Percentiles rank a stretch among this genome's conserved stretches.
Evolutionary conservation across 441 rosid species (phyloP).

Genomic region (Aquilaria agallochum): DNA sequence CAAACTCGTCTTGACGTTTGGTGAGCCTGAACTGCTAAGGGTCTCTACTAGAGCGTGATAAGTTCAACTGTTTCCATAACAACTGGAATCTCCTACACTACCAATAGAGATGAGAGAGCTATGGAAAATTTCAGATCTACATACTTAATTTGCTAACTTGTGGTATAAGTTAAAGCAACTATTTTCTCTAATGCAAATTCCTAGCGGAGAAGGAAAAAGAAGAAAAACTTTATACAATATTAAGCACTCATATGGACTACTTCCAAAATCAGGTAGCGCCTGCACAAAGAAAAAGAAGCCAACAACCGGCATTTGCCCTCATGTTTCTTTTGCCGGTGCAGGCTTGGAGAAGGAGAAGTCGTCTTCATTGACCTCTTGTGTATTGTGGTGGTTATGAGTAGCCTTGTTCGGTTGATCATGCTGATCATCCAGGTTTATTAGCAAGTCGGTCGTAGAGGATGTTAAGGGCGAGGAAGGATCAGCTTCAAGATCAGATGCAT

Average conservation of each 20-base stretch:
- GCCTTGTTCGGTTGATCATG: slow-evolving; percentile 26
- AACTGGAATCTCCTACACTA: too few relatives aligned
- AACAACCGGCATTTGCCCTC: background rate
- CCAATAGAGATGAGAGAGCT: too few relatives aligned
- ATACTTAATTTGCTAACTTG: background rate
- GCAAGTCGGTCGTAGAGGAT: slow-evolving; percentile 24
- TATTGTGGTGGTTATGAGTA: slow-evolving; percentile 20
- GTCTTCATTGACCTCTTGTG: slow-evolving; percentile 21
- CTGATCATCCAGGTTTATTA: slow-evolving; percentile 26
- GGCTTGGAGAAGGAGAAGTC: slow-evolving; percentile 48
- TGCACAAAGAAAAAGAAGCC: background rate
- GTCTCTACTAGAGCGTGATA: too few relatives aligned
- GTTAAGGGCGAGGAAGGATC: slow-evolving; percentile 49
- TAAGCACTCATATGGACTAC: background rate
- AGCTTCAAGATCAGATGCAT: slow-evolving; percentile 56
- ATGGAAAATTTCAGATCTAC: too few relatives aligned
- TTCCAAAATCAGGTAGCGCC: background rate
- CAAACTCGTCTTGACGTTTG: too few relatives aligned
- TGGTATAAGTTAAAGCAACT: background rate
- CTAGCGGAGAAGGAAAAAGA: background rate
- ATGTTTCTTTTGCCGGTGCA: slow-evolving; percentile 16
- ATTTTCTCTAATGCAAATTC: background rate
- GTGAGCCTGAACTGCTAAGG: too few relatives aligned
- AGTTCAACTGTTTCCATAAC: too few relatives aligned
- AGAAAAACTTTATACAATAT: slow-evolving; percentile 9